Base-by-base conservation (phyloP, 768 basidiomycete species). In the Mrakia frigida region DNA sequence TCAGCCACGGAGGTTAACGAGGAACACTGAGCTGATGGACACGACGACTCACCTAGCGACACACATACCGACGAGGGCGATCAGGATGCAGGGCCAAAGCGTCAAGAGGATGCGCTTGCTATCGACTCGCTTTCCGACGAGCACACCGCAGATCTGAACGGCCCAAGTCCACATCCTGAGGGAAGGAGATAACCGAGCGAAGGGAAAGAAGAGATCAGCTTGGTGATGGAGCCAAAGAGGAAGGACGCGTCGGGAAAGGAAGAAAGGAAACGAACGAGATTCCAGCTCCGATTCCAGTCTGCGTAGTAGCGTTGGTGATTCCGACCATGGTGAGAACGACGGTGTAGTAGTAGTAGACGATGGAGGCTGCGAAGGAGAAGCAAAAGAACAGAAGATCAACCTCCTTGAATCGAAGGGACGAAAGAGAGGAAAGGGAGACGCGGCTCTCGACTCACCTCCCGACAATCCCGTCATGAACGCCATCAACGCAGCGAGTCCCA, bases 281-380 rank as follows among this genome's bases (percentile, higher is more conserved):
- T 31, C 82, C 84, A 39, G 83, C 82, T 46, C 80, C 79, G 80
- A 85, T 83, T 56, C 84, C 84, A n/a, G 84, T 84, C 74, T 84
- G 84, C 23, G 81, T 81, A 6, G 82, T 80, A 0, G 83, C 70
- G 73, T 81, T 79, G 35, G 82, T 84, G 76, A 85, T 84, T 31
- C 84, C 84, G 70, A 84, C 84, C 43, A 52, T 21, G 53, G 65
- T 65, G n/a, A 73, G 53, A 68, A 53, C 74, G 61, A 74, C 70
- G 52, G 75, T 77, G 78, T 78, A 83, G 81, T 84, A 84, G 75
- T 78, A 82, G 79, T 84, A 83, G 79, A 84, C 81, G 77, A 84
- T 82, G 6, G 83, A 82, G 35, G 83, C 74, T 74, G 35, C 31
- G 46, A 46, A 33, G 9, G 13, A 1, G 50, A 23, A 61, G 59